Conservation (phyloP, 352 stramenopile genomes). For the Albugo candida region DNA sequence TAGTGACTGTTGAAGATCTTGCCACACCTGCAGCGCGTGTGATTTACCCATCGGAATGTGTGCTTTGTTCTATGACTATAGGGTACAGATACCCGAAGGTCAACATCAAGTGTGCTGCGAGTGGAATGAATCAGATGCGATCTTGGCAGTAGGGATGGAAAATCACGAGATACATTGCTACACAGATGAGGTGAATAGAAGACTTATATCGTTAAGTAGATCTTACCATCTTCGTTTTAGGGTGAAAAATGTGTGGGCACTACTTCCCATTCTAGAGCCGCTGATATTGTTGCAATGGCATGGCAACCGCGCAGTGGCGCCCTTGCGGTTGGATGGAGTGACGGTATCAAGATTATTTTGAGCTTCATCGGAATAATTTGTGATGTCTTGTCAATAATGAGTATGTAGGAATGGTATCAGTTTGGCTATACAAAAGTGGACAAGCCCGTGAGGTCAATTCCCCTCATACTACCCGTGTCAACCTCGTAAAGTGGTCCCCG, state of each 20-base stretch:
- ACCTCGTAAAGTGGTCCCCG: constrained; percentile 73
- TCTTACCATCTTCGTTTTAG: constrained; percentile 9
- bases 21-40: no score
- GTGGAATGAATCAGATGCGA: constrained; percentile 68
- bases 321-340: constrained; percentile 66
- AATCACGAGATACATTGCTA: constrained; percentile 81
- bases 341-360: constrained; percentile 16
- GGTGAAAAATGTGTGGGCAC: constrained; percentile 42
- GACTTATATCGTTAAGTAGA: not conserved
- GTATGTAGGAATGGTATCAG: constrained; percentile 41
- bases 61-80: constrained; percentile 73
- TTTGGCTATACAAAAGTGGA: constrained; percentile 67
- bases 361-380: constrained; percentile 1
- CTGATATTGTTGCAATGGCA: constrained; percentile 59
- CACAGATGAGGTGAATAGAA: constrained; percentile 47
- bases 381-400: not conserved
- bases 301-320: constrained; percentile 74
- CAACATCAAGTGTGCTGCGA: constrained; percentile 47
- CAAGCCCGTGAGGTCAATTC: constrained; percentile 58
- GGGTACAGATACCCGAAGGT: constrained; percentile 36
- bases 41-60: no score
- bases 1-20: no score
- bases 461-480: constrained; percentile 55
- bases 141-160: constrained; percentile 65
- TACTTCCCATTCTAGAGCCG: constrained; percentile 32